Evolutionary conservation across 2,329 filamentous ascomycete genomes (phyloP).

Genomic region (Diaporthe sp.): DNA sequence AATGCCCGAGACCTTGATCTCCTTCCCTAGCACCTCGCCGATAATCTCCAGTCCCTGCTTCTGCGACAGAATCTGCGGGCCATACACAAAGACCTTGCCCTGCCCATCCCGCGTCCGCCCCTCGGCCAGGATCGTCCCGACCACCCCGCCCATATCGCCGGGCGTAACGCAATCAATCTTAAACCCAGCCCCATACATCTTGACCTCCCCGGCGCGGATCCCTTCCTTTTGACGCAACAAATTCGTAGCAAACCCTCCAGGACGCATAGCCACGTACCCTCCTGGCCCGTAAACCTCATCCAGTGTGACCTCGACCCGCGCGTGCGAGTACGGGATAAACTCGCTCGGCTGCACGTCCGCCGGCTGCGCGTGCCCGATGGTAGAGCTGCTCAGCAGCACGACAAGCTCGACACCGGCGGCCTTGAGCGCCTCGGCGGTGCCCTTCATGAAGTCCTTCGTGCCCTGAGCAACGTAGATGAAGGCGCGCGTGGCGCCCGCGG

Average conservation of each 20-base stretch:
- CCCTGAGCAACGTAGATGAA: slow-evolving; percentile 57
- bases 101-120: slow-evolving; percentile 42
- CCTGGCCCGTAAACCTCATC: slow-evolving; percentile 50
- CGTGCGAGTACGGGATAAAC: slow-evolving; percentile 53
- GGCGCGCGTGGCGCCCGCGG: slow-evolving; percentile 55
- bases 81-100: slow-evolving; percentile 48
- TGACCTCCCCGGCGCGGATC: slow-evolving; percentile 47
- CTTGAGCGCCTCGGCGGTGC: slow-evolving; percentile 54
- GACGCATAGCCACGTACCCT: slow-evolving; percentile 52
- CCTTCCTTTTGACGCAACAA: slow-evolving; percentile 41
- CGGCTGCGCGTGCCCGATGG: slow-evolving; percentile 44
- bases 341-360: slow-evolving; percentile 42
- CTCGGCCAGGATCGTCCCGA: slow-evolving; percentile 50
- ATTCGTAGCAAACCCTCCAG: slow-evolving; percentile 57
- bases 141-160: slow-evolving; percentile 56
- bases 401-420: slow-evolving; percentile 55
- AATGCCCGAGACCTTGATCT: slow-evolving; percentile 35
- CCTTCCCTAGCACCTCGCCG: slow-evolving; percentile 45
- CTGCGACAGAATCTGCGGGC: slow-evolving; percentile 47
- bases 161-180: slow-evolving; percentile 52
- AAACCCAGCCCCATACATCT: slow-evolving; percentile 43
- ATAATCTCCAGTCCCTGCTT: slow-evolving; percentile 44
- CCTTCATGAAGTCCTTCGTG: slow-evolving; percentile 51
- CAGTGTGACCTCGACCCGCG: slow-evolving; percentile 54
- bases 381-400: slow-evolving; percentile 54